Conservation (phyloP, 495 filamentous ascomycete species). For the Aspergillus sparsus region DNA sequence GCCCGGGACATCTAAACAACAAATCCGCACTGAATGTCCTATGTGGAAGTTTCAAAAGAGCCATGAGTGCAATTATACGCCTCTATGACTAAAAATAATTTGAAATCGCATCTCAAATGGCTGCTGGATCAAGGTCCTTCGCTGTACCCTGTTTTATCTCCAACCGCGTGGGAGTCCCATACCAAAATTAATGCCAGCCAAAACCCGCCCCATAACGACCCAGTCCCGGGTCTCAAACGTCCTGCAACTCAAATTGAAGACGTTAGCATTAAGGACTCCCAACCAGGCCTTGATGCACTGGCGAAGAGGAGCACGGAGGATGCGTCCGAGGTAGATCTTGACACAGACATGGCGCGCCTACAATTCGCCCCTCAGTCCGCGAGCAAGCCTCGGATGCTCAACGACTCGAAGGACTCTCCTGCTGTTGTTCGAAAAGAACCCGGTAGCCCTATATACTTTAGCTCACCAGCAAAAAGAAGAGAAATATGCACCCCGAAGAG, state of each 20-base stretch:
- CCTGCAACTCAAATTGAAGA: conserved; percentile 13
- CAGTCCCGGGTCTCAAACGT: conserved; percentile 6
- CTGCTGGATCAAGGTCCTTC: conserved; percentile 47
- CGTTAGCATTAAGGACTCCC: conserved; percentile 17
- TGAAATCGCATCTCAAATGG: conserved; percentile 52
- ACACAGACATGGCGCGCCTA: conserved; percentile 58
- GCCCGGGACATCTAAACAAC: conserved; percentile 20
- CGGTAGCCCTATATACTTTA: conserved; percentile 3
- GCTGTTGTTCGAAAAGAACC: conserved; percentile 24
- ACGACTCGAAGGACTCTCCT: conserved; percentile 30
- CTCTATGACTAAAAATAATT: conserved; percentile 57
- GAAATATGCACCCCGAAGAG: conserved; percentile 18
- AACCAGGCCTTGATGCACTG: neutral
- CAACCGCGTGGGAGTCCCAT: conserved; percentile 28
- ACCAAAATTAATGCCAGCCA: conserved; percentile 9
- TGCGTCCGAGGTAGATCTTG: conserved; percentile 30
- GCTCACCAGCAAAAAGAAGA: conserved; percentile 33
- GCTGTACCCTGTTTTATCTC: conserved; percentile 35
- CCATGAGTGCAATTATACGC: conserved; percentile 36
- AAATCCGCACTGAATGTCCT: conserved; percentile 11
- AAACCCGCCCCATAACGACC: neutral
- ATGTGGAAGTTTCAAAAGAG: conserved; percentile 18
- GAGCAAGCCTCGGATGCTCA: conserved; percentile 52
- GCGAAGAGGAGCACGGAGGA: conserved; percentile 17
- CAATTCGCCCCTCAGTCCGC: conserved; percentile 53